Evolutionary conservation across 768 basidiomycete species (phyloP), one percentile per base, ranked within the genome.

Genomic region (Russula ochroleuca): DNA sequence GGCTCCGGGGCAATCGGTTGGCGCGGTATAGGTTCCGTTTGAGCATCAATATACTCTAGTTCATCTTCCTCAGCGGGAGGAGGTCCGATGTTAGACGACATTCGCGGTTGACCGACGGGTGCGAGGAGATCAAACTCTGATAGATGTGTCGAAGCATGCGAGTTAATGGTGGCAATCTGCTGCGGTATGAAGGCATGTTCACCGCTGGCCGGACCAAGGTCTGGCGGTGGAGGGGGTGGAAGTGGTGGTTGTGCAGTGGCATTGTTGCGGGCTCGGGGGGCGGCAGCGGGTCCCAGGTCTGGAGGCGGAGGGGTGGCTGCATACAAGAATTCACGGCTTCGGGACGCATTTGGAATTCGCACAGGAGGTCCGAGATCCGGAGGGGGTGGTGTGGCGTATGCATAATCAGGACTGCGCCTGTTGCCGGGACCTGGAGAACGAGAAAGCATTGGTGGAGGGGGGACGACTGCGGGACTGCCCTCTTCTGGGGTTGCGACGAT

Each of bases 71-170:
- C 63, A 11, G 52, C 52, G n/a, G 51, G 59, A 5, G 53, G 41
- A n/a, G 59, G 61, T 11, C 61, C 64, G 28, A 56, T 45, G 15
- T 54, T 52, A 10, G 49, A 28, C 28, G 52, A 52, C 7, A 17
- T 25, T 53, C 35, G 50, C 7, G 48, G 38, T 15, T 61, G 51
- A 1, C 63, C 61, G 23, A 68, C 61, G 5, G 67, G 67, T 9
- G 62, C 58, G 15, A 68, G 67, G 14, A 68, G 31, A 48, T 67
- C 67, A 45, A 63, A 68, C 59, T 68, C 67, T 28, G 67, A 68
- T 19, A 68, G 50, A 33, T 58, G 61, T 7, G 67, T 68, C 54
- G 67, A 68, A 17, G 56, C 66, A 2, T 58, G 65, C 28, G 67
- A 68, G 28, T 63, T 25, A 17, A 61, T 67, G 31, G 62, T 54